Conservation (phyloP, 306 rosid species). For the Sphenostylis stenocarpa region DNA sequence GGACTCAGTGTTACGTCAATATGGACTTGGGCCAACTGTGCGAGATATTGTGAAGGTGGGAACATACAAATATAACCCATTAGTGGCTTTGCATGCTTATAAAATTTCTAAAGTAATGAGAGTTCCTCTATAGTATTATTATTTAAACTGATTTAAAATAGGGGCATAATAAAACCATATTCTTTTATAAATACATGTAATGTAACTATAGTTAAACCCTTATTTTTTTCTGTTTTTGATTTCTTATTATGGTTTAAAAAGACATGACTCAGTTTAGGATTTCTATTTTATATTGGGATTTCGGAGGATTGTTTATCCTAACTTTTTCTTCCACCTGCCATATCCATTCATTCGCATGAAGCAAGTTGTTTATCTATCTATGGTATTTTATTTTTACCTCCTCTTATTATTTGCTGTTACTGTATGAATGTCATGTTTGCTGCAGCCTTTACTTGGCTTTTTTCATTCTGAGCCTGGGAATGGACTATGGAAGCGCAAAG, state of each 20-base stretch:
- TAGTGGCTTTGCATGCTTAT: constrained; percentile 13
- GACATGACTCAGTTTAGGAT: neutral
- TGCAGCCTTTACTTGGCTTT: constrained; percentile 83
- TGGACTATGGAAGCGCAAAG: constrained; percentile 96
- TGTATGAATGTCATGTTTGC: constrained; percentile 22
- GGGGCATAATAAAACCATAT: neutral
- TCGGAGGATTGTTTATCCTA: neutral
- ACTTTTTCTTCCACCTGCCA: neutral
- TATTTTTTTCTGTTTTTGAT: neutral
- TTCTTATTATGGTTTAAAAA: neutral
- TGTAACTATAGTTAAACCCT: neutral
- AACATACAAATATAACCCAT: neutral
- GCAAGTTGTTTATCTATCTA: constrained; percentile 1
- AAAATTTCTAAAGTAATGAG: constrained; percentile 1
- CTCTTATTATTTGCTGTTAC: constrained; percentile 14
- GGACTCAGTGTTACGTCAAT: constrained; percentile 69
- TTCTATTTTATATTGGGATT: neutral
- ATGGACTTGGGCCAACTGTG: constrained; percentile 71
- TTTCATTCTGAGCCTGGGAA: constrained; percentile 84
- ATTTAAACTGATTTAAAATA: neutral
- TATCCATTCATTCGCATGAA: constrained; percentile 17
- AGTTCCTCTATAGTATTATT: constrained; percentile 2
- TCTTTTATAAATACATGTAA: neutral
- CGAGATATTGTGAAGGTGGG: constrained; percentile 87
- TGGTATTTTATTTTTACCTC: neutral